Evolutionary conservation across 768 basidiomycete genomes (phyloP).

Genomic region (Lyophyllum atratum): DNA sequence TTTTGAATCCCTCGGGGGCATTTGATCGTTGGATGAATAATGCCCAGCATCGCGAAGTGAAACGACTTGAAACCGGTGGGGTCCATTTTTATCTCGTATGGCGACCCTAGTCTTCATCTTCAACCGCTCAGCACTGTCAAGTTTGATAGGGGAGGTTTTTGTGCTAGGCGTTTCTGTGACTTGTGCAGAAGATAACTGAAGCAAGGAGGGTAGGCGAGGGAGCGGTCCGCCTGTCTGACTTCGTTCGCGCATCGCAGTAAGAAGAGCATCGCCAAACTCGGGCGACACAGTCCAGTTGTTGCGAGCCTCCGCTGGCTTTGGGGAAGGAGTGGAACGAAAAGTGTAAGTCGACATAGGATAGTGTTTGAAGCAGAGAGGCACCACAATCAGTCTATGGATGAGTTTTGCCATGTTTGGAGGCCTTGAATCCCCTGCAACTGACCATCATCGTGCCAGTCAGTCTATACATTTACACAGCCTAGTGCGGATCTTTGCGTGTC

Average conservation of each 20-base stretch:
- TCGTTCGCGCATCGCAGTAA: constrained; percentile 17
- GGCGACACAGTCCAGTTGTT: constrained; percentile 20
- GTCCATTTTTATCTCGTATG: constrained; percentile 42
- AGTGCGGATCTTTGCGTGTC: not conserved
- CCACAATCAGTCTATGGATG: not conserved
- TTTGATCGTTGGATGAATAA: not conserved
- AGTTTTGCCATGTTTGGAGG: not conserved
- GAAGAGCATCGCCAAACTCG: constrained; percentile 18
- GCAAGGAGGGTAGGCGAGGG: constrained; percentile 18
- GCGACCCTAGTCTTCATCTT: constrained; percentile 49
- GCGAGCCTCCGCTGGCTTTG: not conserved
- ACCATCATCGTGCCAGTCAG: too few species aligned
- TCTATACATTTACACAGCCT: not conserved
- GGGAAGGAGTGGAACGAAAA: not conserved
- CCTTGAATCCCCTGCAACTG: too few species aligned
- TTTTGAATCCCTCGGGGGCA: not conserved
- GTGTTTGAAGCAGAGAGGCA: not conserved
- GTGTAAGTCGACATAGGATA: not conserved
- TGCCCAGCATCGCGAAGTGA: constrained; percentile 35
- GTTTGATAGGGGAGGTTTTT: constrained; percentile 13
- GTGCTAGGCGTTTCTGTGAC: constrained; percentile 11
- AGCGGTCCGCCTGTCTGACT: constrained; percentile 14
- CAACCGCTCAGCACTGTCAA: constrained; percentile 22
- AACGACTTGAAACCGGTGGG: constrained; percentile 46
- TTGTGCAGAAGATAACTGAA: constrained; percentile 15